Conservation (phyloP, 2,329 filamentous ascomycete species). For the Botrytis cinerea region DNA sequence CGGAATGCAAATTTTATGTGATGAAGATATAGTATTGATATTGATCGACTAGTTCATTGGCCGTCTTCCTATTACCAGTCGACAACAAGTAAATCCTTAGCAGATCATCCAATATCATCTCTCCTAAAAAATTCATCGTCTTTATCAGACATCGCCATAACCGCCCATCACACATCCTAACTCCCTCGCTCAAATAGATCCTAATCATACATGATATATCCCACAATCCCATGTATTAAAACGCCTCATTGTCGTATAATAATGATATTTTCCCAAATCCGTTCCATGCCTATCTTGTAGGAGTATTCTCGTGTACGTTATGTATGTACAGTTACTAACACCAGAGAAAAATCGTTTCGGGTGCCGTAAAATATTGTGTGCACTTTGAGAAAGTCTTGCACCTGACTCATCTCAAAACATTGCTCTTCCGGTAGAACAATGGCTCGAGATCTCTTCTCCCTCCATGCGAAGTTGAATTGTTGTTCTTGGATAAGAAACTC, state of each 20-base stretch:
- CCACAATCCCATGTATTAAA: background rate
- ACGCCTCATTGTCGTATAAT: constrained; percentile 1
- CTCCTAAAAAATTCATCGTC: background rate
- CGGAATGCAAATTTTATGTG: background rate
- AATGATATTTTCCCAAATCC: constrained; percentile 2
- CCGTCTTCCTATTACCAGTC: background rate
- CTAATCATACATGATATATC: background rate
- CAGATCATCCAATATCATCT: background rate
- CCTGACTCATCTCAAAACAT: background rate
- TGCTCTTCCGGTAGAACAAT: background rate
- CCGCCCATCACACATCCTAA: background rate
- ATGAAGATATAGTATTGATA: background rate
- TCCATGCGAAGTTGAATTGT: background rate
- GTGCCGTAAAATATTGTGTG: too few species aligned
- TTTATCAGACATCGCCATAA: background rate
- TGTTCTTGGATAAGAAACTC: background rate
- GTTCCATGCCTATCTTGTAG: background rate
- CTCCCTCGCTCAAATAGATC: background rate
- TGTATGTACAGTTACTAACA: too few species aligned
- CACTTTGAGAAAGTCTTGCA: background rate
- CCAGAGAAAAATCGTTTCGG: background rate
- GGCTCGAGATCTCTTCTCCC: background rate
- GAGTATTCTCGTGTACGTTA: background rate
- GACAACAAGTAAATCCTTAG: background rate
- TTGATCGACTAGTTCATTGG: background rate